Evolutionary conservation across 352 stramenopile genomes (phyloP).

Genomic region (Thraustochytrium striatum): DNA sequence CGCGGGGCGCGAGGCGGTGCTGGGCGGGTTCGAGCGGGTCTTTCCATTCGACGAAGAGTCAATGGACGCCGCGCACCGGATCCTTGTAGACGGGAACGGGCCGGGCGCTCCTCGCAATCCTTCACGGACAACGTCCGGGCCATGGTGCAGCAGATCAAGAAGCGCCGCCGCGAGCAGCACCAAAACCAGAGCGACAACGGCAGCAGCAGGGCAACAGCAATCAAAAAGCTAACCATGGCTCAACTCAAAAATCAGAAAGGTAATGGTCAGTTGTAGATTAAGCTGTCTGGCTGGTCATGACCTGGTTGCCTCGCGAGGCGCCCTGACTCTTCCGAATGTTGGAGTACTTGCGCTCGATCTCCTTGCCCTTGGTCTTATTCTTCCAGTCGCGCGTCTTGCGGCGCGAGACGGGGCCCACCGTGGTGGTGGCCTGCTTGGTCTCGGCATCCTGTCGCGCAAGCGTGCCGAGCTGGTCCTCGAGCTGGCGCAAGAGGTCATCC

Average conservation of each 20-base stretch:
- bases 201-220: background rate
- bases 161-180: background rate
- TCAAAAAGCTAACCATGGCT: no score
- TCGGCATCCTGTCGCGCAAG: background rate
- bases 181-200: background rate
- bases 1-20: background rate
- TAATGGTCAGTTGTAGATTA: no score
- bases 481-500: background rate
- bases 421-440: conserved; percentile 13
- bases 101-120: background rate
- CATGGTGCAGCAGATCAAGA: background rate
- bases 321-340: background rate
- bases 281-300: no score
- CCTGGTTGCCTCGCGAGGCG: no score
- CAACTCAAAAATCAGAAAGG: no score
- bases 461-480: background rate
- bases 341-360: background rate
- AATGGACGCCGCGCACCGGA: background rate
- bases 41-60: conserved; percentile 16
- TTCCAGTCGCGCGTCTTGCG: conserved; percentile 20
- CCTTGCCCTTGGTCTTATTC: background rate
- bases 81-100: background rate
- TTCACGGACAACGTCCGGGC: background rate
- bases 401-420: conserved; percentile 1
- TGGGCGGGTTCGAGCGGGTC: background rate